These are phyloP conservation scores for Aspergillus hancockii DNA, from an alignment of 495 filamentous ascomycete species.

Conservation along the genomic window DNA sequence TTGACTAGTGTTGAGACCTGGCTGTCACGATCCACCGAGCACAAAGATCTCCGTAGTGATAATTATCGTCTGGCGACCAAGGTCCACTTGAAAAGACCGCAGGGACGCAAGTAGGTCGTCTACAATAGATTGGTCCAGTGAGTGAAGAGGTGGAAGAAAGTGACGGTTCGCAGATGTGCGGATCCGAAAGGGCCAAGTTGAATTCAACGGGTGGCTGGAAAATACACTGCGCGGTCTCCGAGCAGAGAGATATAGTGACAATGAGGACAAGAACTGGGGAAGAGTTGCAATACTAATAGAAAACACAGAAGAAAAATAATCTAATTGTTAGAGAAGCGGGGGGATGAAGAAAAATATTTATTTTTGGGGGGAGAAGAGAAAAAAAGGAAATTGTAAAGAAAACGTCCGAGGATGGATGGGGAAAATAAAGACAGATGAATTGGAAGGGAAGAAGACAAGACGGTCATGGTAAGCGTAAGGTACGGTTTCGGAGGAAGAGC, in stretches of 20 bases:
- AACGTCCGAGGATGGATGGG: slow-evolving; percentile 17
- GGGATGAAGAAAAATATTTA: background rate
- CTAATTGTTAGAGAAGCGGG: slow-evolving; percentile 11
- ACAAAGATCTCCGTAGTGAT: slow-evolving; percentile 21
- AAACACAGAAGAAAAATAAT: slow-evolving; percentile 22
- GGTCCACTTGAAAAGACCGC: slow-evolving; percentile 30
- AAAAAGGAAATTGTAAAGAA: slow-evolving; percentile 17
- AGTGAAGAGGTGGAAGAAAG: slow-evolving; percentile 31
- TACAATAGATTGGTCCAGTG: slow-evolving; percentile 29
- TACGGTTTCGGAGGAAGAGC: slow-evolving; percentile 18
- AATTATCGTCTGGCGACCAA: slow-evolving; percentile 28
- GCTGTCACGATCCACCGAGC: slow-evolving; percentile 17
- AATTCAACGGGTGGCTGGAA: slow-evolving; percentile 54
- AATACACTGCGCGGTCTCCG: slow-evolving; percentile 42
- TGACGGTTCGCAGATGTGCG: slow-evolving; percentile 23
- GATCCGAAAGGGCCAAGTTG: slow-evolving; percentile 15
- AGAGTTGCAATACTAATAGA: background rate
- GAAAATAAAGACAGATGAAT: too few species aligned
- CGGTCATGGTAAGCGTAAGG: background rate
- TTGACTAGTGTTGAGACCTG: slow-evolving; percentile 14
- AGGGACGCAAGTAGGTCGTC: slow-evolving; percentile 23
- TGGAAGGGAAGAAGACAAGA: slow-evolving; percentile 2
- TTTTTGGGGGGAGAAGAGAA: background rate
- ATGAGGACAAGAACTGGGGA: slow-evolving; percentile 19
- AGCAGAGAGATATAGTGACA: background rate